phyloP scores from a whole-genome alignment of 1,284 basidiomycete species.

The Omphalotus olearius region DNA sequence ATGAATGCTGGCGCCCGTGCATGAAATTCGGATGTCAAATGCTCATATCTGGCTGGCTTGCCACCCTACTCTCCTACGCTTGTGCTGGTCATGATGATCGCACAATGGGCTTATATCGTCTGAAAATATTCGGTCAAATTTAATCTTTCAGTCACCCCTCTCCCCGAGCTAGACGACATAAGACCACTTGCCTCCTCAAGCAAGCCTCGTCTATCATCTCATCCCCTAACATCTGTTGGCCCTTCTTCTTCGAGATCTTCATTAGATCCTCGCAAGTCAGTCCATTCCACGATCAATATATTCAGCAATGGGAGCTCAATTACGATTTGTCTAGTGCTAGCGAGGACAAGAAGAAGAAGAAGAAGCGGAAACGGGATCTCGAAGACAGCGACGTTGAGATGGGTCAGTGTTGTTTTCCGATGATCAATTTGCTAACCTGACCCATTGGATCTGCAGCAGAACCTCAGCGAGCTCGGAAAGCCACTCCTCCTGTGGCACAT shows the following conservation, averaged over 20 bases:
- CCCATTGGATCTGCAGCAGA: constrained; percentile 28
- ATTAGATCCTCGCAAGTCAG: constrained; percentile 35
- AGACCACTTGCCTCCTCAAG: constrained; percentile 29
- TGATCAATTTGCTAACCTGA: neutral
- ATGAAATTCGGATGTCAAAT: constrained; percentile 9
- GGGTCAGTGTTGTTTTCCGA: constrained; percentile 30
- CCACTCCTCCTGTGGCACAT: constrained; percentile 40
- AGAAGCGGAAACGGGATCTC: constrained; percentile 76
- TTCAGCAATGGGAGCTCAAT: constrained; percentile 18
- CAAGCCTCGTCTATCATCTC: constrained; percentile 37
- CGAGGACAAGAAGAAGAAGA: constrained; percentile 66
- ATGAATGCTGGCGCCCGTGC: neutral
- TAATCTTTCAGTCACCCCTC: constrained; percentile 40
- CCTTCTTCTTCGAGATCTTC: constrained; percentile 32
- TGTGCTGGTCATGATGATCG: too few species aligned
- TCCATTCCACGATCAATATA: constrained; percentile 17
- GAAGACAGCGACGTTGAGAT: constrained; percentile 71
- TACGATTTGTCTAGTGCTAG: constrained; percentile 18
- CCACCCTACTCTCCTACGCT: neutral
- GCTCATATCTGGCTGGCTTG: constrained; percentile 9
- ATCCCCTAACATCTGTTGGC: constrained; percentile 30
- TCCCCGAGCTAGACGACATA: constrained; percentile 43
- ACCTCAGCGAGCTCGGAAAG: constrained; percentile 49
- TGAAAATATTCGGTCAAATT: too few species aligned
- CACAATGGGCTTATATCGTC: too few species aligned